Base-by-base conservation (phyloP, 2,329 filamentous ascomycete genomes). In the Alternaria conjuncta region DNA sequence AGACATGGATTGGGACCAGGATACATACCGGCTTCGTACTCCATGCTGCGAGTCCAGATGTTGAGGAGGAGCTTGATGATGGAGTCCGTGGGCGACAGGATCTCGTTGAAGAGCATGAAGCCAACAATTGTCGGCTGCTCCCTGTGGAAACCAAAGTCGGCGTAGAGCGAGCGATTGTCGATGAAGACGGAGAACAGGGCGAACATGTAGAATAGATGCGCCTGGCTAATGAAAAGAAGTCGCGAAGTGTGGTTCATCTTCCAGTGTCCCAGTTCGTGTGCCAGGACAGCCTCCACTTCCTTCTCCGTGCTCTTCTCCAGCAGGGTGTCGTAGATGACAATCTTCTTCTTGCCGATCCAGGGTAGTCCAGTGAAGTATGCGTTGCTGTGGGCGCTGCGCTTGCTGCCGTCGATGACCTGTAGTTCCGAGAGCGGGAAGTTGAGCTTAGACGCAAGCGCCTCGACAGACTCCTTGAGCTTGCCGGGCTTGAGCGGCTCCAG, bases 221-320 rank as follows among this genome's bases (percentile, higher is more conserved):
- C 89, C 89, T 97, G 80, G 28, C 72, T 71, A 70, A 98, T 97
- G 61, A 87, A 90, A 72, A 98, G 93, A 36, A 97, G 87, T 78
- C 92, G 92, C 30, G 94, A 97, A 11, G 96, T 98, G 85, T 99
- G 96, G 65, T 93, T 94, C 71, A 97, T 88, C 75, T 91, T 95
- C 96, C 96, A 99, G 84, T 99, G 96, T 55, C 96, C 96, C 51
- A 99, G 88, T 82, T 99, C 96, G 79, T 99, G 96, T 36, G 93
- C 94, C 57, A 99, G 85, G 57, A 99, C 94, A 69, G 96, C 95
- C 63, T 97, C 93, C 44, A 99, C 94, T 82, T 99, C 96, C 76
- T 96, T 87, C 5, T 92, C 90, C 66, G 94, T 89, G 79, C 92
- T 96, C 88, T 98, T 97, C 82, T 97, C 95, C 67, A 99, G 94